Percentiles rank a stretch among this genome's conserved stretches.
Evolutionary conservation across 169 alveolate species (phyloP).

Genomic region (Plasmodium chabaudi): DNA sequence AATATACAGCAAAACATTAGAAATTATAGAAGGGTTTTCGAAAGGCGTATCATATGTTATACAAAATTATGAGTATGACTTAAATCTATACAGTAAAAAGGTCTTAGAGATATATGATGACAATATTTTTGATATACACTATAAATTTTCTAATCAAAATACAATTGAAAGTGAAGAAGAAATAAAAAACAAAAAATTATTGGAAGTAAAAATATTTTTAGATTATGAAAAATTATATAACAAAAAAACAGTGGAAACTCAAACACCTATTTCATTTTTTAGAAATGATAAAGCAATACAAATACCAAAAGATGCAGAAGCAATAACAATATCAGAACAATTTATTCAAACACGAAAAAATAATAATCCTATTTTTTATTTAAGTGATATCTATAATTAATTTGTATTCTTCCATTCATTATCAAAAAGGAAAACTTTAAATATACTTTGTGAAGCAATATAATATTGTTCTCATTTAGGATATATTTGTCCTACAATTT

Average conservation of each 20-base stretch:
- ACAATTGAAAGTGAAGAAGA: slow-evolving; percentile 63
- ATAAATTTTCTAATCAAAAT: slow-evolving; percentile 31
- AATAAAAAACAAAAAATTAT: slow-evolving; percentile 39
- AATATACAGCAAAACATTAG: slow-evolving; percentile 10
- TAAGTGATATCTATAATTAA: slow-evolving; percentile 47
- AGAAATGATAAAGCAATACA: slow-evolving; percentile 58
- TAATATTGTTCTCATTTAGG: too few species aligned
- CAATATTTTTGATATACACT: slow-evolving; percentile 31
- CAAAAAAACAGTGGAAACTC: slow-evolving; percentile 74
- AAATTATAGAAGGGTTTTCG: slow-evolving; percentile 8
- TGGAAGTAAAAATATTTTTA: slow-evolving; percentile 69
- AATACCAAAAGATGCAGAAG: slow-evolving; percentile 54
- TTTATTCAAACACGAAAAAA: slow-evolving; percentile 30
- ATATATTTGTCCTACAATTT: too few species aligned
- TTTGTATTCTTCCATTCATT: slow-evolving; percentile 1
- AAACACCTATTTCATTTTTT: slow-evolving; percentile 58
- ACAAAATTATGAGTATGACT: slow-evolving; percentile 17
- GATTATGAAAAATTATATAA: slow-evolving; percentile 70
- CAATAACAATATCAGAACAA: slow-evolving; percentile 47
- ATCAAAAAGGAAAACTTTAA: background rate
- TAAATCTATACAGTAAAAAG: slow-evolving; percentile 21
- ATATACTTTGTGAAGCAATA: too few species aligned
- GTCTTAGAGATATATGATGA: slow-evolving; percentile 39
- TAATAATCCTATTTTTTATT: slow-evolving; percentile 58
- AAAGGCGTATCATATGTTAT: slow-evolving; percentile 4